Evolutionary conservation across 768 basidiomycete species (phyloP).

Genomic region (Coprinopsis sp.): DNA sequence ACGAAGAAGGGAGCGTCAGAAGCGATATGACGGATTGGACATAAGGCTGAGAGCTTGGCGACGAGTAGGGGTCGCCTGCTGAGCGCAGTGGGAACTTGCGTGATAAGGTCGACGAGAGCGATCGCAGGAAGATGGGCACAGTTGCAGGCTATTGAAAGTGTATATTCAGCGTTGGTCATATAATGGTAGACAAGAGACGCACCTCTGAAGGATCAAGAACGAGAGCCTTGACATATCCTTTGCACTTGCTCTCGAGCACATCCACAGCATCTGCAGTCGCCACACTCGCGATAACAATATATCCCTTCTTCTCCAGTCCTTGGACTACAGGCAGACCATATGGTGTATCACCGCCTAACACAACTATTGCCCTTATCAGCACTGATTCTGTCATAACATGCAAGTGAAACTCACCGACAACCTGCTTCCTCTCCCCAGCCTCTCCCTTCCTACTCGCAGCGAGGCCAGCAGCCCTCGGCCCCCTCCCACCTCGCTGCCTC

Average conservation of each 20-base stretch:
- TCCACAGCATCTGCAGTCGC: slow-evolving; percentile 61
- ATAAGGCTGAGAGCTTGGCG: slow-evolving; percentile 61
- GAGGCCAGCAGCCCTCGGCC: too few relatives aligned
- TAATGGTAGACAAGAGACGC: slow-evolving; percentile 13
- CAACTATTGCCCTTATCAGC: slow-evolving; percentile 39
- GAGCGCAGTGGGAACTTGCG: slow-evolving; percentile 77
- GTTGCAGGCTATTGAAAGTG: slow-evolving; percentile 52
- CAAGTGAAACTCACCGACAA: slow-evolving; percentile 52
- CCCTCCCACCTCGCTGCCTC: too few relatives aligned
- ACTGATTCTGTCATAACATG: neutral
- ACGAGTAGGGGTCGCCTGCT: slow-evolving; percentile 76
- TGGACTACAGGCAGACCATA: slow-evolving; percentile 67
- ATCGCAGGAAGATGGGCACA: slow-evolving; percentile 73
- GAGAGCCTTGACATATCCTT: slow-evolving; percentile 77
- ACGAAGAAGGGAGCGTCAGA: slow-evolving; percentile 53
- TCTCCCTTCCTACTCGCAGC: too few relatives aligned
- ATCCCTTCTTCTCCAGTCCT: slow-evolving; percentile 73
- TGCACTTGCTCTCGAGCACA: slow-evolving; percentile 55
- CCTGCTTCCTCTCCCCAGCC: slow-evolving; percentile 56
- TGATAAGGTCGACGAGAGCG: slow-evolving; percentile 72
- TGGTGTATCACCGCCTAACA: slow-evolving; percentile 77
- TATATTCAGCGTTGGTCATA: neutral
- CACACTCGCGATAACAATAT: slow-evolving; percentile 80
- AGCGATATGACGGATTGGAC: slow-evolving; percentile 78
- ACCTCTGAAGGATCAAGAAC: slow-evolving; percentile 80